Percentiles rank a stretch among this genome's conserved stretches.
These are phyloP conservation scores for Curvularia sp. DNA, from an alignment of 2,329 filamentous ascomycete genomes.

Conservation along the genomic window DNA sequence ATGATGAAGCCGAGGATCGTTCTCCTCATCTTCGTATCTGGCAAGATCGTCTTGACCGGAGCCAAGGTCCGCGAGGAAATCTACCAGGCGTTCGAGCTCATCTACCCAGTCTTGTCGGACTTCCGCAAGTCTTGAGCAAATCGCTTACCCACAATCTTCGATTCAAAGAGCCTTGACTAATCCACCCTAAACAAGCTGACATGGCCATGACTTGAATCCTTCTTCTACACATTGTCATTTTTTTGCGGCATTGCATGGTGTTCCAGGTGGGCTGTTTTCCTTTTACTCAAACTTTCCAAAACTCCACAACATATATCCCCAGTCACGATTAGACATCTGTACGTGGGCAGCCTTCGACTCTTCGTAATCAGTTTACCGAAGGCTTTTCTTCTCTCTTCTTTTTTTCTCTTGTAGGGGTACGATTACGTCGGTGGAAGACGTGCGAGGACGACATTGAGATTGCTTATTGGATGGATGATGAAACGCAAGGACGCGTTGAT, in stretches of 20 bases:
- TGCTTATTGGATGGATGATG: conserved; percentile 24
- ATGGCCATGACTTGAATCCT: conserved; percentile 21
- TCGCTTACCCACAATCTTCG: conserved; percentile 5
- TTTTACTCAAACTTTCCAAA: conserved; percentile 33
- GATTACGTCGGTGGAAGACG: conserved; percentile 31
- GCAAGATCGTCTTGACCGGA: conserved; percentile 97
- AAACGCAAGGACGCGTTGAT: conserved; percentile 19
- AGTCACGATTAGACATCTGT: conserved; percentile 44
- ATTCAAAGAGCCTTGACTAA: conserved; percentile 13
- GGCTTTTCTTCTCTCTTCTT: conserved; percentile 32
- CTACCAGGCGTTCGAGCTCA: conserved; percentile 52
- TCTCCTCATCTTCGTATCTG: conserved; percentile 94
- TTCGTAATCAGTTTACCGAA: conserved; percentile 40
- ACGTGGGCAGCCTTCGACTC: conserved; percentile 34
- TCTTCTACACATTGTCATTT: conserved; percentile 30
- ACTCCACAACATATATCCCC: conserved; percentile 32
- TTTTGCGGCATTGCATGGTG: conserved; percentile 52
- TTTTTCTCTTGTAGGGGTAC: conserved; percentile 27
- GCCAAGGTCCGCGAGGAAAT: conserved; percentile 99
- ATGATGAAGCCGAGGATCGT: conserved; percentile 99
- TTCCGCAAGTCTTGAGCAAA: conserved; percentile 66
- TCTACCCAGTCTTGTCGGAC: conserved; percentile 54
- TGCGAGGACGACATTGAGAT: conserved; percentile 33
- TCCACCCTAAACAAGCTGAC: conserved; percentile 9
- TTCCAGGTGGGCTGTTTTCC: conserved; percentile 37